Conservation (phyloP, 441 rosid species). For the Geranium incanum region DNA sequence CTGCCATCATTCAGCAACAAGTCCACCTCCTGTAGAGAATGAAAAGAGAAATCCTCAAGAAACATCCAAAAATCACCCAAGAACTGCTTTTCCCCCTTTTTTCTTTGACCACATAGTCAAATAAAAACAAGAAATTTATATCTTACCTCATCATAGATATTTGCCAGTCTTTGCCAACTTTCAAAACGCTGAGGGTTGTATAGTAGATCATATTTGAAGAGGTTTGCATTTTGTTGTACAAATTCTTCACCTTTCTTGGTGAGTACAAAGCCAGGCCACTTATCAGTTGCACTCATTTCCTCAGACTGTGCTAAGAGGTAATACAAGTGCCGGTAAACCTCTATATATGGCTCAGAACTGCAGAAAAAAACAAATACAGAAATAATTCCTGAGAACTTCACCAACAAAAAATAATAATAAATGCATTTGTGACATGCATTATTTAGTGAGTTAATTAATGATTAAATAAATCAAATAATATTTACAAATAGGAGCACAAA, state of each 20-base stretch:
- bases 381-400: constrained; percentile 17
- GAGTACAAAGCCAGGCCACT: constrained; percentile 98
- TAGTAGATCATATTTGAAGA: constrained; percentile 83
- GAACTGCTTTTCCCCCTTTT: constrained; percentile 1
- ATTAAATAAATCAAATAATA: not conserved
- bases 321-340: constrained; percentile 82
- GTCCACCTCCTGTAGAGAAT: constrained; percentile 81
- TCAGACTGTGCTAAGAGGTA: constrained; percentile 85
- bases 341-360: constrained; percentile 85
- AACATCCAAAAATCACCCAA: constrained; percentile 18
- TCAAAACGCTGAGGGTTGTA: constrained; percentile 88
- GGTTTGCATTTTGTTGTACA: constrained; percentile 86
- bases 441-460: not conserved
- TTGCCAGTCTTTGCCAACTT: constrained; percentile 96
- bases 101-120: not conserved
- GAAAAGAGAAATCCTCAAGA: constrained; percentile 22
- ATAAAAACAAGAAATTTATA: constrained; percentile 19
- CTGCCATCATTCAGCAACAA: constrained; percentile 98
- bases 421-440: not conserved
- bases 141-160: constrained; percentile 93
- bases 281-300: constrained; percentile 96
- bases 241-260: constrained; percentile 98
- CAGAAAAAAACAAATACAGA: constrained; percentile 26
- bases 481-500: constrained; percentile 14
- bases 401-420: not conserved